Conservation (phyloP, 1,284 basidiomycete species). For the Neonothopanus nambi region DNA sequence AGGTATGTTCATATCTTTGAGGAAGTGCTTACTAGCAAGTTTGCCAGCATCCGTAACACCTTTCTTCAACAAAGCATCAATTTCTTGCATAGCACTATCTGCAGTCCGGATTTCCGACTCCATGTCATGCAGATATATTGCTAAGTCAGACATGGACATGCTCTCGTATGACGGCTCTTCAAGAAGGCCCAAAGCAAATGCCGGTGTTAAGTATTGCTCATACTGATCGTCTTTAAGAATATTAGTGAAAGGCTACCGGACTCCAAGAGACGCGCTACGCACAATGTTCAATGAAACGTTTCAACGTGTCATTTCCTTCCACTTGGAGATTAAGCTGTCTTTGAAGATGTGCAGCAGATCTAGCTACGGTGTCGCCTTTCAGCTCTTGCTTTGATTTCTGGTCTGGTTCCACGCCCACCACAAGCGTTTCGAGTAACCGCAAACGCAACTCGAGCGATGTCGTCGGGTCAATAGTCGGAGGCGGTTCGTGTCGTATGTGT, state of each 20-base stretch:
- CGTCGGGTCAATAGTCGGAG: constrained; percentile 53
- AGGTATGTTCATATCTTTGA: background rate
- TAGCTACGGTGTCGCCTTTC: constrained; percentile 53
- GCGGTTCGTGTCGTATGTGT: constrained; percentile 17
- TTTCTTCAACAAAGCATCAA: constrained; percentile 64
- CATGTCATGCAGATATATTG: constrained; percentile 72
- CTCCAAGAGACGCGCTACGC: constrained; percentile 22
- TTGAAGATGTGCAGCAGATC: constrained; percentile 62
- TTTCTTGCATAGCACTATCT: constrained; percentile 77
- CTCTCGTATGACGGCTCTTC: constrained; percentile 57
- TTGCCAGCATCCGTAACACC: constrained; percentile 72
- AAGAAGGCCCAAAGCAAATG: constrained; percentile 65
- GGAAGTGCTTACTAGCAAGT: constrained; percentile 48
- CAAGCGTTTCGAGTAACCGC: constrained; percentile 73
- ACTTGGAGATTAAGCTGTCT: constrained; percentile 54
- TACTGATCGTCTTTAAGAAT: constrained; percentile 65
- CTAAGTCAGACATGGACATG: constrained; percentile 66
- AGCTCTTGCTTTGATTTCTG: constrained; percentile 31
- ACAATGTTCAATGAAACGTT: constrained; percentile 77
- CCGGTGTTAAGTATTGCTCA: constrained; percentile 67
- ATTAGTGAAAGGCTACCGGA: constrained; percentile 4
- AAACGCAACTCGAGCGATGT: constrained; percentile 72
- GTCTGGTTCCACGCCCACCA: constrained; percentile 63
- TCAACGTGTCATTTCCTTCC: constrained; percentile 66
- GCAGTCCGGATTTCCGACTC: constrained; percentile 78